Evolutionary conservation across 768 basidiomycete genomes (phyloP), one percentile per base, ranked within the genome.

Genomic region (Hydnum rufescens): DNA sequence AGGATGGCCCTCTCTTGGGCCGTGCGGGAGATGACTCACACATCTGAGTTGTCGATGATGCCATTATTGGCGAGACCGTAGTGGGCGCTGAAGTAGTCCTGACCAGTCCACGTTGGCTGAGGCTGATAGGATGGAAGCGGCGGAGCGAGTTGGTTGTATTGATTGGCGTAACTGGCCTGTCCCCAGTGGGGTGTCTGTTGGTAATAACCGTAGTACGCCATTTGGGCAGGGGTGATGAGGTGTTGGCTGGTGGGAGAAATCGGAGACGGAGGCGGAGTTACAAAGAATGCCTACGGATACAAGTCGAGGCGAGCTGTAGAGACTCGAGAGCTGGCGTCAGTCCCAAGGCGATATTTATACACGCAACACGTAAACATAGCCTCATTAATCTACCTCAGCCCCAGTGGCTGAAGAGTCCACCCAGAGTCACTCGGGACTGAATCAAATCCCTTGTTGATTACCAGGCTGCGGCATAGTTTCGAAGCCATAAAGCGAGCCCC

Each of bases 201-300:
- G 39, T 61, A 61, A 51, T 60, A 60, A 5, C 29, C 19, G 46
- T 59, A 61, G 53, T 58, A 61, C 5, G 60, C 58, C 60, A 61
- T 61, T 31, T 8, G 42, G 36, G 36, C 22, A 39, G 1, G 36
- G 13, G 36, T 47, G 44, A 25, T 19, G 8, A 19, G 34, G 34
- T 8, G 44, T 8, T 26, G 44, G 13, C 8, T 8, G 44, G 44
- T 13, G 8, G 25, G 44, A 47, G 8, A 8, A 25, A 47, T 47
- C 13, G 44, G 44, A 19, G 34, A 39, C 19, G 34, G 34, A 39
- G 34, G 34, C 8, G 34, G 19, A 19, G 34, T n/a, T n/a, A n/a
- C n/a, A n/a, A n/a, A n/a, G n/a, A n/a, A n/a, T n/a, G n/a, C n/a
- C n/a, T n/a, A n/a, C n/a, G n/a, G n/a, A n/a, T n/a, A n/a, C n/a